phyloP scores from a whole-genome alignment of 1,284 basidiomycete genomes.

The Ganoderma sp. region DNA sequence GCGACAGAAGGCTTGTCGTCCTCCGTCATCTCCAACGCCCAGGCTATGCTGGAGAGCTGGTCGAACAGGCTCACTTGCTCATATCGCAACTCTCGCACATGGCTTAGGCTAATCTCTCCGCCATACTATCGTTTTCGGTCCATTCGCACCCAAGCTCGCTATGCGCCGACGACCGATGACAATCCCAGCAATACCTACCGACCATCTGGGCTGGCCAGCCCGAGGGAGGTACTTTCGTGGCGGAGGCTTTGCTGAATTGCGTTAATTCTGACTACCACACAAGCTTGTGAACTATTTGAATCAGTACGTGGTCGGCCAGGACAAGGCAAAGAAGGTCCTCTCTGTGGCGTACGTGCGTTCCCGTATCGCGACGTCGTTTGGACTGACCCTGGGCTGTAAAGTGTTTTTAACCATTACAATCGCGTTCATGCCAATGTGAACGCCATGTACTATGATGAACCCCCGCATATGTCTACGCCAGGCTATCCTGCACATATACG shows the following conservation, averaged over 20 bases:
- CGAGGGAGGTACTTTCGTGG: conserved; percentile 60
- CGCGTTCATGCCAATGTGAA: conserved; percentile 72
- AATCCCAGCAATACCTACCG: conserved; percentile 36
- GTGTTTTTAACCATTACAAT: conserved; percentile 93
- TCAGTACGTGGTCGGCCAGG: conserved; percentile 92
- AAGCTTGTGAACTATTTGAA: conserved; percentile 88
- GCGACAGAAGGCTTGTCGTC: not conserved
- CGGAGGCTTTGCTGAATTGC: not conserved
- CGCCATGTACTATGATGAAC: conserved; percentile 50
- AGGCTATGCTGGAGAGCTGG: conserved; percentile 24
- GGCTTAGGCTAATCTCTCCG: conserved; percentile 11
- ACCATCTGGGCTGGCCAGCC: conserved; percentile 63
- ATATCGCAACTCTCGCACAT: conserved; percentile 13
- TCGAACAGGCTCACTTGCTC: conserved; percentile 20
- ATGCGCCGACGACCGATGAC: conserved; percentile 41
- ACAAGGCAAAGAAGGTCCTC: conserved; percentile 89
- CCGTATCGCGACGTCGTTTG: not conserved
- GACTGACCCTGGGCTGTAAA: conserved; percentile 41
- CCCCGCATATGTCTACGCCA: conserved; percentile 34
- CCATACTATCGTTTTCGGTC: conserved; percentile 19
- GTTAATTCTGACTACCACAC: conserved; percentile 3
- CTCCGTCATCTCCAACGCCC: conserved; percentile 29
- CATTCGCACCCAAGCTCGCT: conserved; percentile 53
- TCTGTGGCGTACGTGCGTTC: conserved; percentile 56
- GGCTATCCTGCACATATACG: conserved; percentile 43